Base-by-base conservation (phyloP, 106 monocot species). In the Chionographis japonica region DNA sequence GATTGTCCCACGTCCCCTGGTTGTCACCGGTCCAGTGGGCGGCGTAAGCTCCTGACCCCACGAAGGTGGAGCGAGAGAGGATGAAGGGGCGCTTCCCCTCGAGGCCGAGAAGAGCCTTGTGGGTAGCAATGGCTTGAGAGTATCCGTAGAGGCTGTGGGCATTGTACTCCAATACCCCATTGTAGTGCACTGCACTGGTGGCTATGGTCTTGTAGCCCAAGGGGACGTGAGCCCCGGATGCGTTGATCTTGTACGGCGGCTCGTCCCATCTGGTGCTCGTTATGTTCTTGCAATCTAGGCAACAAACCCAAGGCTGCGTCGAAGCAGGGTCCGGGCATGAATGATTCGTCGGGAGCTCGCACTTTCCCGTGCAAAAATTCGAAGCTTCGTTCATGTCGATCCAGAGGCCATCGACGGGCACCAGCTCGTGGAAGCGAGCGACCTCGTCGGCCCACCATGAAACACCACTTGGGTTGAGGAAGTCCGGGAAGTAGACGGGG, bases 21-120 rank as follows among this genome's bases (percentile, higher is more conserved):
- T 98, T 98, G 64, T 98, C 98, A 1, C 98, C 98, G 0, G 93
- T 98, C 98, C 98, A 98, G 63, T 98, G 98, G 2, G 93, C 98
- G 3, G 83, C 90, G 46, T 85, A 90, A 0, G 84, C 74, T 6
- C 98, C 98, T 0, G 98, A 90, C 3, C 98, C 98, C 0, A 98
- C 90, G 41, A 93, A 98, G 9, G 81, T 90, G 0, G 98, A 93
- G 18, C 98, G 69, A 0, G 93, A 78, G n/a, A 98, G 79, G 61
- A 98, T 83, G 67, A 98, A 98, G 5, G 98, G 92, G 1, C 98
- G 62, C 73, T 83, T 89, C 6, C 90, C 90, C 35, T 76, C 42
- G 13, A 87, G 65, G 12, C 78, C 81, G 12, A 68, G 81, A 11
- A 93, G 77, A 0, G 79, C 98, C 69, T 75, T 78, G 76, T 88